These are phyloP conservation scores for Endocalyx cinctus DNA, from an alignment of 2,329 filamentous ascomycete species.

Conservation along the genomic window DNA sequence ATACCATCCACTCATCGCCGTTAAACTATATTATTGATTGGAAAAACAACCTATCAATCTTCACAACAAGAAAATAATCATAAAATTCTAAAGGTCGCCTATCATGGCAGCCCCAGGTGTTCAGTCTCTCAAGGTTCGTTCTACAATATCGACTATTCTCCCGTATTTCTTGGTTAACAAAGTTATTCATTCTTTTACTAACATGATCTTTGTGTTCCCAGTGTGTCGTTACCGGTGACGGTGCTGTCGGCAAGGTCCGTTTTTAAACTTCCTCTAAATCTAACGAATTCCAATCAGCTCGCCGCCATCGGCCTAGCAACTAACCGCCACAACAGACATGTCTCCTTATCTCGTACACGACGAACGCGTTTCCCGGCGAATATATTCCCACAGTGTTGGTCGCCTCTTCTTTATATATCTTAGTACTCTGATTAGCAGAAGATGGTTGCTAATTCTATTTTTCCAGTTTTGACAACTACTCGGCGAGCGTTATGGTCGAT, in stretches of 20 bases:
- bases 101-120: conserved; percentile 81
- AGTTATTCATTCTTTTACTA: no score
- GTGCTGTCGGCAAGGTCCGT: conserved; percentile 95
- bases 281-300: no score
- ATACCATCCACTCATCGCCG: no score
- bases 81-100: conserved; percentile 19
- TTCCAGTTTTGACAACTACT: conserved; percentile 93
- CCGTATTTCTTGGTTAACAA: no score
- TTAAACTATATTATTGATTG: no score
- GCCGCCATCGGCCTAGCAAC: no score
- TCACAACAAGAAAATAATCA: no score
- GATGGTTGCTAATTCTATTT: conserved; percentile 13
- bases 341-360: conserved; percentile 98
- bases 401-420: conserved; percentile 1
- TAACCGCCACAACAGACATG: conserved; percentile 65
- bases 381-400: conserved; percentile 97
- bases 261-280: no score
- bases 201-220: no score
- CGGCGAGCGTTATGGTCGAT: conserved; percentile 97
- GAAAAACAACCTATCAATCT: no score
- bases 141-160: no score
- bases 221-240: conserved; percentile 98
- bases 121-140: conserved; percentile 81
- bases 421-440: conserved; percentile 5
- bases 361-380: conserved; percentile 99